Base-by-base conservation (phyloP, 805 yeast genomes). In the Komagataella mondaviorum region DNA sequence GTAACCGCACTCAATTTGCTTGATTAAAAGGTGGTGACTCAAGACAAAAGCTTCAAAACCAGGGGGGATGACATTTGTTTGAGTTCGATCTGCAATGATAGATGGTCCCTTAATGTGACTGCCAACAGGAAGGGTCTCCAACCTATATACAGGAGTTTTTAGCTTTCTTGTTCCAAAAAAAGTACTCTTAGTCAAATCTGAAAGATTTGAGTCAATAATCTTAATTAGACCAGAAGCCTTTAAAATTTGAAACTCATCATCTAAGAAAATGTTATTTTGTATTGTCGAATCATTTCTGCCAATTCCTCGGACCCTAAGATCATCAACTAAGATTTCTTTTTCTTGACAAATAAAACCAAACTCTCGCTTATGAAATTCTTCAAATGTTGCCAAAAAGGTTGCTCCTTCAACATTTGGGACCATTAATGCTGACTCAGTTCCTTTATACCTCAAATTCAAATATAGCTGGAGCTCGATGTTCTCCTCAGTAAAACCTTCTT, bases 341-440 rank as follows among this genome's bases (percentile, higher is more conserved):
- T 59, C 55, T 24, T 46, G 48, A 50, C 63, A 59, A 47, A 53
- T 63, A 55, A 66, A 66, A 1, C 65, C 63, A 50, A 66, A 64
- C 52, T 66, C 70, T 46, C 67, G 53, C 50, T 63, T 59, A 51
- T 66, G 70, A 14, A 52, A 56, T 39, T 57, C 59, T 47, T 59
- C 56, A 51, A 66, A 66, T 1, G 52, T 47, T 6, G 49, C 16
- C 3, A 56, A 45, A 47, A 62, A 63, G 45, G 59, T 63, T 1
- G 54, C 50, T 45, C 55, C 56, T 23, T 57, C 56, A 6, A 59
- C 62, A 18, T 60, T 64, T 12, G 64, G 65, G n/a, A 85, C 78
- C 85, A 89, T 84, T 55, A 90, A 67, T 45, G 85, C 82, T 2
- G 96, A 85, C 60, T 90, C 96, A n/a, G 96, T 84, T 6, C 96